A percentile compares a stretch with the other conserved stretches of the same genome.
Conservation (phyloP, 1,284 basidiomycete species). For the Puccinia horiana region DNA sequence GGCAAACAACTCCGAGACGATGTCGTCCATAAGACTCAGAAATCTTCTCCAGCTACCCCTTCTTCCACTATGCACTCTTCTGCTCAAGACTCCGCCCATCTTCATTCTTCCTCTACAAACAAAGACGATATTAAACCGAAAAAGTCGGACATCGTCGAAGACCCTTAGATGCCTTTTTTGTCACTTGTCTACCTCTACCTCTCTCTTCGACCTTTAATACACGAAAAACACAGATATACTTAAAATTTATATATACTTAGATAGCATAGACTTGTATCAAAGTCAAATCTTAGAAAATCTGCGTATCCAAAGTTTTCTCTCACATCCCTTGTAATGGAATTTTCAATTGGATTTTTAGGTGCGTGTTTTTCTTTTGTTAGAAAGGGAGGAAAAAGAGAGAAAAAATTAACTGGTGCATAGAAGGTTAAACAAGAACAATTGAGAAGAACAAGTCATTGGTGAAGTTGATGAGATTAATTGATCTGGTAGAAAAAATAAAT, state of each 20-base stretch:
- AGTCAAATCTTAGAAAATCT: too few relatives aligned
- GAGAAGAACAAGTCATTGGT: too few relatives aligned
- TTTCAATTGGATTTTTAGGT: too few relatives aligned
- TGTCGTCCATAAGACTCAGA: neutral
- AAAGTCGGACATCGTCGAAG: slow-evolving; percentile 49
- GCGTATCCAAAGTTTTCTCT: too few relatives aligned
- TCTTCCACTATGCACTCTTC: neutral
- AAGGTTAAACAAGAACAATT: too few relatives aligned
- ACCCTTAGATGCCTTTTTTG: slow-evolving; percentile 17
- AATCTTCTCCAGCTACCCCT: neutral
- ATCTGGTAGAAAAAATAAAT: too few relatives aligned
- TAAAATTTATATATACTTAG: neutral
- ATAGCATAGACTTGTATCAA: too few relatives aligned
- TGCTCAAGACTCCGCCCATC: neutral
- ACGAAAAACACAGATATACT: neutral
- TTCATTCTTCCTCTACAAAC: neutral
- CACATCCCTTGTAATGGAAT: too few relatives aligned
- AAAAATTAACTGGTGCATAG: too few relatives aligned
- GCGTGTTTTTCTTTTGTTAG: too few relatives aligned
- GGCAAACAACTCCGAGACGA: slow-evolving; percentile 48
- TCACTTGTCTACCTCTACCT: neutral
- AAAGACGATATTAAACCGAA: slow-evolving; percentile 42
- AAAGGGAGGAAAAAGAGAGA: too few relatives aligned
- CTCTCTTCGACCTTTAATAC: neutral
- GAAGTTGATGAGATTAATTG: too few relatives aligned